Conservation (phyloP, 805 yeast species). For the Ogataea nonfermentans region DNA sequence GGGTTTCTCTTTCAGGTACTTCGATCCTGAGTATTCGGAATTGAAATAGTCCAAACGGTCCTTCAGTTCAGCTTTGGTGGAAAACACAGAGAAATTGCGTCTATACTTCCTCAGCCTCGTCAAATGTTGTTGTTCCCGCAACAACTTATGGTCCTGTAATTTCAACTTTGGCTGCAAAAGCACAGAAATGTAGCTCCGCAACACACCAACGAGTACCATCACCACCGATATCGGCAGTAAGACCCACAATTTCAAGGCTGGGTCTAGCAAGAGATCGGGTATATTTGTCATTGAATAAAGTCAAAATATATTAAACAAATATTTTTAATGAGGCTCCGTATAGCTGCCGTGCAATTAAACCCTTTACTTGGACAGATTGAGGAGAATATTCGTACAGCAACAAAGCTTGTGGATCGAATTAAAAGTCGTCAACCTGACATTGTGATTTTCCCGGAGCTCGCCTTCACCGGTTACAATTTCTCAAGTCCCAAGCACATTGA, state of each 20-base stretch:
- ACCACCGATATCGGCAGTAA: constrained; percentile 84
- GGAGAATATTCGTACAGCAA: constrained; percentile 50
- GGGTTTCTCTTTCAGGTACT: constrained; percentile 50
- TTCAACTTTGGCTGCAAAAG: constrained; percentile 60
- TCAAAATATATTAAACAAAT: background rate
- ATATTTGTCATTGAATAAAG: constrained; percentile 14
- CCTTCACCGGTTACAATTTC: constrained; percentile 83
- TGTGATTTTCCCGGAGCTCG: constrained; percentile 80
- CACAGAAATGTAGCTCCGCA: constrained; percentile 65
- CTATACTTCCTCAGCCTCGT: constrained; percentile 58
- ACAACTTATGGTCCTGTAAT: constrained; percentile 46
- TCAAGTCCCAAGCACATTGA: constrained; percentile 41
- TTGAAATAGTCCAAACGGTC: constrained; percentile 46
- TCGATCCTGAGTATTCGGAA: constrained; percentile 36
- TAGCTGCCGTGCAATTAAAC: constrained; percentile 69
- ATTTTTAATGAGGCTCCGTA: constrained; percentile 44
- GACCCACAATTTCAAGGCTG: constrained; percentile 85
- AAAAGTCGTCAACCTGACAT: constrained; percentile 47
- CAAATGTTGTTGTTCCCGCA: constrained; percentile 65
- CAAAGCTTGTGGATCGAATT: constrained; percentile 35
- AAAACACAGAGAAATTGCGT: constrained; percentile 46
- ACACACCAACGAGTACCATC: constrained; percentile 83
- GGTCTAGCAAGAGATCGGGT: constrained; percentile 69
- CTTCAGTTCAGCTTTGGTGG: constrained; percentile 37
- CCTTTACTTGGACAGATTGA: constrained; percentile 61